A percentile compares a stretch with the other conserved stretches of the same genome.
Evolutionary conservation across 768 basidiomycete species (phyloP).

Genomic region (Vishniacozyma victoriae): DNA sequence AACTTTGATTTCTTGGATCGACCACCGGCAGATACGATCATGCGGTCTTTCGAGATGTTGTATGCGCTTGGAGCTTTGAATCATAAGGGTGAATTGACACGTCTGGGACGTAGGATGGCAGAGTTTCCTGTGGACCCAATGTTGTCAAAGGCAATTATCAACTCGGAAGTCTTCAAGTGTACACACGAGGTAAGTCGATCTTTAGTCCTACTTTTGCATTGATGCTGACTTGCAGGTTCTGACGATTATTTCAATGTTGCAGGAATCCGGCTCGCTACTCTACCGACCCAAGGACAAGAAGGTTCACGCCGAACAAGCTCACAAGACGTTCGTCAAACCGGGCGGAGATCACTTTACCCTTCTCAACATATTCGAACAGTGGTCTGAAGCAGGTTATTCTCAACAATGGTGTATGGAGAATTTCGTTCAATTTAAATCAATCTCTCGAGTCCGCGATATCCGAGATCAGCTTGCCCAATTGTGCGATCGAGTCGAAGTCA

Average conservation of each 20-base stretch:
- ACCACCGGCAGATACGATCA: conserved; percentile 94
- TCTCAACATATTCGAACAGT: conserved; percentile 97
- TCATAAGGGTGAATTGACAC: conserved; percentile 93
- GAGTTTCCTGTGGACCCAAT: conserved; percentile 99
- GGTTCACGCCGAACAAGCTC: conserved; percentile 91
- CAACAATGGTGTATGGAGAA: conserved; percentile 58
- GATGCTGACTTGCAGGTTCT: conserved; percentile 60
- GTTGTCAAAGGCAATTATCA: conserved; percentile 91
- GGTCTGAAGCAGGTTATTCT: conserved; percentile 95
- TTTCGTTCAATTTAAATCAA: conserved; percentile 88
- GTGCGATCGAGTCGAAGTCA: conserved; percentile 94
- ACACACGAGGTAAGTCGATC: conserved; percentile 75
- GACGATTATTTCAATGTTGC: conserved; percentile 95
- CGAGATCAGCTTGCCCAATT: conserved; percentile 83
- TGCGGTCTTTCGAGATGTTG: conserved; percentile 84
- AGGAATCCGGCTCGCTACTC: conserved; percentile 88
- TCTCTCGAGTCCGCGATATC: conserved; percentile 91
- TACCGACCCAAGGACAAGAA: conserved; percentile 99
- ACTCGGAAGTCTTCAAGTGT: conserved; percentile 86
- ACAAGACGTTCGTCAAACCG: conserved; percentile 89
- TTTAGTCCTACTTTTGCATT: neutral
- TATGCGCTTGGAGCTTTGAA: conserved; percentile 96
- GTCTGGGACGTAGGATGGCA: conserved; percentile 92
- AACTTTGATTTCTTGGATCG: conserved; percentile 98
- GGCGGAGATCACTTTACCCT: conserved; percentile 98